Conservation (phyloP, 805 yeast genomes). For the Groenewaldozyma tartarivorans region DNA sequence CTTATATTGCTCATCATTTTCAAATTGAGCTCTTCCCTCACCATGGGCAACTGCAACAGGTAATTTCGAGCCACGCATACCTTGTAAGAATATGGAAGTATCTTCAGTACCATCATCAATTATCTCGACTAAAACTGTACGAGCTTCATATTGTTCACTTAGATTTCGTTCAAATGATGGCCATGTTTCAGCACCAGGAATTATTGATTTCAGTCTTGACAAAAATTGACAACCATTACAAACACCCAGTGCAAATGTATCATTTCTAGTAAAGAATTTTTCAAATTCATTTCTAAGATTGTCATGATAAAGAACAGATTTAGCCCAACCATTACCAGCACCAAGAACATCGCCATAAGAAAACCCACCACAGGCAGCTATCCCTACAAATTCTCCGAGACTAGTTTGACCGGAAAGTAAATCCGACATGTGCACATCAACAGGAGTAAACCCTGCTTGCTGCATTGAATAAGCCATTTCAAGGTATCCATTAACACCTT, state of each 20-base stretch:
- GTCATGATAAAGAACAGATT: conserved; percentile 80
- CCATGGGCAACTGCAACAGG: conserved; percentile 99
- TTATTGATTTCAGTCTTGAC: conserved; percentile 71
- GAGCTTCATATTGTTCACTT: conserved; percentile 94
- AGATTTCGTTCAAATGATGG: conserved; percentile 86
- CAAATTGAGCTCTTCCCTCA: conserved; percentile 85
- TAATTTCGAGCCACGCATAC: conserved; percentile 86
- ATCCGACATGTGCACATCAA: conserved; percentile 96
- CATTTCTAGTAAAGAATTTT: conserved; percentile 75
- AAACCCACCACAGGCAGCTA: conserved; percentile 99
- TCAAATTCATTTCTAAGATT: conserved; percentile 66
- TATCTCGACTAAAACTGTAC: conserved; percentile 83
- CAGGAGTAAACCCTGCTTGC: conserved; percentile 88
- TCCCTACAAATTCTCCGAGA: conserved; percentile 74
- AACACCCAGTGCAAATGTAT: conserved; percentile 95
- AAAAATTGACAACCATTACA: conserved; percentile 98
- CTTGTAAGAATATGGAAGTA: conserved; percentile 57
- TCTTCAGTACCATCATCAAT: conserved; percentile 34
- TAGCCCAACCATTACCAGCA: conserved; percentile 99
- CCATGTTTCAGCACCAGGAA: conserved; percentile 94
- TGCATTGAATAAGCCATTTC: conserved; percentile 98
- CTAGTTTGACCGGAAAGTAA: conserved; percentile 62
- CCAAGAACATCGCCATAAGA: conserved; percentile 98
- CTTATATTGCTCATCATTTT: conserved; percentile 34
- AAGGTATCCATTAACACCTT: conserved; percentile 96